A percentile compares a stretch with the other conserved stretches of the same genome.
Evolutionary conservation across 176 grass and related monocot genomes (phyloP).

Genomic region (Zizania latifolia): DNA sequence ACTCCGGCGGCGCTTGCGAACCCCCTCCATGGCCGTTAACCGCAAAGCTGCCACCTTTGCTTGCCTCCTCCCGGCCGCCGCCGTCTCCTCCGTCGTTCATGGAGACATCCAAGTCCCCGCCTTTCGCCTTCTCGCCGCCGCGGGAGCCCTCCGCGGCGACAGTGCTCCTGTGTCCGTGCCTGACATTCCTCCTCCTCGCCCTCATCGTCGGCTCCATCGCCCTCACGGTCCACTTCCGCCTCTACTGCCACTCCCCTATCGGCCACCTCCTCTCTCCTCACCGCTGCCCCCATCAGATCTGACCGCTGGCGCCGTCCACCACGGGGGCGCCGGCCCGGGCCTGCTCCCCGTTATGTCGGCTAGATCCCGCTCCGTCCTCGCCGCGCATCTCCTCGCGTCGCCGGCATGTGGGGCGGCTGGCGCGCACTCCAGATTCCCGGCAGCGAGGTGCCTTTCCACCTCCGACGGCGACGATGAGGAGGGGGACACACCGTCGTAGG

Average conservation of each 20-base stretch:
- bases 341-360: neutral
- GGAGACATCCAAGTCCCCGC: slow-evolving; percentile 38
- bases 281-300: slow-evolving; percentile 38
- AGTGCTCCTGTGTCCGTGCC: slow-evolving; percentile 67
- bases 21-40: slow-evolving; percentile 41
- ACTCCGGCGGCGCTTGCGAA: no score
- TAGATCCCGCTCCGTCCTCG: no score
- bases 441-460: no score
- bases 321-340: neutral
- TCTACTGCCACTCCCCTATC: slow-evolving; percentile 65
- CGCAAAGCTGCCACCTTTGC: neutral
- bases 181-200: slow-evolving; percentile 42
- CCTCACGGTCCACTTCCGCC: slow-evolving; percentile 64
- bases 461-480: no score
- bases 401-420: no score
- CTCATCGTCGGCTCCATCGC: slow-evolving; percentile 47
- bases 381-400: no score
- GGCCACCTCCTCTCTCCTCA: slow-evolving; percentile 52
- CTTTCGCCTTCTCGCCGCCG: slow-evolving; percentile 27
- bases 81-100: slow-evolving; percentile 12
- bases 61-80: neutral
- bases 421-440: no score
- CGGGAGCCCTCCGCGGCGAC: slow-evolving; percentile 34
- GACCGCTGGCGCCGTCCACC: neutral
- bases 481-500: no score